These are phyloP conservation scores for Podospora bellae-mahoneyi DNA, from an alignment of 495 filamentous ascomycete genomes.

Conservation along the genomic window DNA sequence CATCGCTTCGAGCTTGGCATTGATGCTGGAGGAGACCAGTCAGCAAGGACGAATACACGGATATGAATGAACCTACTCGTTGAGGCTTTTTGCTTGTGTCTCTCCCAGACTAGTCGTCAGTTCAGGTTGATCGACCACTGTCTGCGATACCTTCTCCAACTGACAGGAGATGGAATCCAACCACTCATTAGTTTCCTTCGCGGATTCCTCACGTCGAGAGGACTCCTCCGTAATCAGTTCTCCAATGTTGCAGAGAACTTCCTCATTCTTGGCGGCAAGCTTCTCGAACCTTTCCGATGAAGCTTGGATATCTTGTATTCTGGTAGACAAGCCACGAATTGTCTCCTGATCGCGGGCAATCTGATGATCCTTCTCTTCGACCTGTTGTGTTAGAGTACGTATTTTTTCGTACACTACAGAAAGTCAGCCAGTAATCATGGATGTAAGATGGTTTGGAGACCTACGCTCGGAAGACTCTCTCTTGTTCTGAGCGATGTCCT, in stretches of 20 bases:
- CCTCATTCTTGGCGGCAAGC: conserved; percentile 28
- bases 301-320: conserved; percentile 29
- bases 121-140: conserved; percentile 13
- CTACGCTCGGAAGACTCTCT: conserved; percentile 30
- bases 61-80: conserved; percentile 8
- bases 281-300: conserved; percentile 30
- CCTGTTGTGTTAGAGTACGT: conserved; percentile 21
- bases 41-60: not conserved
- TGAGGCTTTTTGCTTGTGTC: conserved; percentile 9
- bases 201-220: not conserved
- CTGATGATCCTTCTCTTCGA: conserved; percentile 32
- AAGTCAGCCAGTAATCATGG: not conserved
- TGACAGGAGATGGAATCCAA: conserved; percentile 17
- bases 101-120: conserved; percentile 12
- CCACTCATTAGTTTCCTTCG: conserved; percentile 8
- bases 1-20: conserved; percentile 20
- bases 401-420: conserved; percentile 32
- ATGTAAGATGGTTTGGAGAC: conserved; percentile 3
- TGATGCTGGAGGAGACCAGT: conserved; percentile 16
- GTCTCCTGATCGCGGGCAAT: conserved; percentile 30
- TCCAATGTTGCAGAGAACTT: conserved; percentile 31
- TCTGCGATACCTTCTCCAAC: conserved; percentile 14
- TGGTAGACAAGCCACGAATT: conserved; percentile 23
- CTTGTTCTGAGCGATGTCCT: conserved; percentile 27
- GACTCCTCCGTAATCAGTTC: conserved; percentile 13